Evolutionary conservation across 371 early-diverging fungal genomes (phyloP), one percentile per base, ranked within the genome.

Genomic region (Lichtheimia hyalospora): DNA sequence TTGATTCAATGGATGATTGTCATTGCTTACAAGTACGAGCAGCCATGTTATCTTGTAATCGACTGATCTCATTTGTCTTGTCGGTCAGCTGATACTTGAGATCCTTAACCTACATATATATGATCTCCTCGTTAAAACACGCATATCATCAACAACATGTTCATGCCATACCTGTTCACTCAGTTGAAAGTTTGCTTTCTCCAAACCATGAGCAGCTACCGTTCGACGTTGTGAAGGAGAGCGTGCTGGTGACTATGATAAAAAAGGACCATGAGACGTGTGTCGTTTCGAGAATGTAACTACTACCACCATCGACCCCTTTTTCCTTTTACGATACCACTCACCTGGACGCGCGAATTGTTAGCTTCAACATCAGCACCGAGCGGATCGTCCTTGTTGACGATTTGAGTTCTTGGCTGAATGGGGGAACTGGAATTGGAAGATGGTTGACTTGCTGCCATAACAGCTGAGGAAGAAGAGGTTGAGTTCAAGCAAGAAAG

Each of bases 11-110:
- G 5, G 6, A 46, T n/a, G 13, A 54, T 21, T 15, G 20, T 53
- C 20, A 15, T 50, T 49, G 14, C 23, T 48, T 64, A 79, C 79
- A 57, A 64, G 69, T 70, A 24, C 67, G 73, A 39, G 59, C 58
- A 16, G 62, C 52, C 14, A 67, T 58, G 14, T 57, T 69, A n/a
- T 76, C 75, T 60, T 74, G 70, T 14, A 70, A 25, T 52, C 61
- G 60, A 15, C 53, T 44, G 34, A 64, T 24, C 41, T 80, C 77
- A 24, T 67, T 58, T 12, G 34, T 49, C 42, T 76, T 69, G 46
- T 61, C 59, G 15, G 69, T 62, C 3, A 76, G 44, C 40, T 80
- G 80, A 53, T 68, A 60, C 28, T 71, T 72, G 7, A 80, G 55
- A 56, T 80, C 80, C 56, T 74, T 70, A 21, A 76, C 73, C 70